phyloP scores from a whole-genome alignment of 2,329 filamentous ascomycete species.

The Colletotrichum sp. region DNA sequence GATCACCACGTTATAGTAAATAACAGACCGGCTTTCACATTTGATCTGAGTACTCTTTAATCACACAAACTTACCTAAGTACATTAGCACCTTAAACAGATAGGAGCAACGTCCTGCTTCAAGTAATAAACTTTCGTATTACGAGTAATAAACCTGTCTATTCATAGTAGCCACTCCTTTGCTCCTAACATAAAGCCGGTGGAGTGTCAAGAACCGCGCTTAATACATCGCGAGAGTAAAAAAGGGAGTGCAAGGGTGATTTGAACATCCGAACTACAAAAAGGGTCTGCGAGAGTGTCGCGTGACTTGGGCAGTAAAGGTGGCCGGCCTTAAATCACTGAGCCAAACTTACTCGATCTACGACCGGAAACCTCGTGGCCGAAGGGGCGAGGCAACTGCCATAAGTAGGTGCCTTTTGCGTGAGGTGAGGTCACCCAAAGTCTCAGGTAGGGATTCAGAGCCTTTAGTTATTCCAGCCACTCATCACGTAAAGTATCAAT shows the following conservation, averaged over 20 bases:
- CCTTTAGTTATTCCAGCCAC: fast-evolving
- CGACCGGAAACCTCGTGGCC: not conserved
- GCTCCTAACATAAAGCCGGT: too few relatives aligned
- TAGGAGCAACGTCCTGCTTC: too few relatives aligned
- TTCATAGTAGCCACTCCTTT: too few relatives aligned
- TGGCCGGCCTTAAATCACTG: not conserved
- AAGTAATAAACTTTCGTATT: too few relatives aligned
- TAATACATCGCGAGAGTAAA: too few relatives aligned
- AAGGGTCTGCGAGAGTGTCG: not conserved
- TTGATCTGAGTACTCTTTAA: too few relatives aligned
- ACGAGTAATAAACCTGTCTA: too few relatives aligned
- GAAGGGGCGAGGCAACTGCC: not conserved
- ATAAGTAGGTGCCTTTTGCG: not conserved
- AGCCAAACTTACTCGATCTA: not conserved
- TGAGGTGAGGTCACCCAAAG: not conserved
- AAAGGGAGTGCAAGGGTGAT: not conserved
- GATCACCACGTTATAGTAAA: too few relatives aligned
- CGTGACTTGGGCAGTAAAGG: not conserved
- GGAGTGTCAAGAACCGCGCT: too few relatives aligned
- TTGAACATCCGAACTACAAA: fast-evolving
- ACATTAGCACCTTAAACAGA: too few relatives aligned
- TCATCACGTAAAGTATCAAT: fast-evolving
- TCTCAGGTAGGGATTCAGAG: fast-evolving
- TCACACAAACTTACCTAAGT: too few relatives aligned
- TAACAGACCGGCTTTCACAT: too few relatives aligned